These are phyloP conservation scores for Rhodomyrtus psidioides DNA, from an alignment of 441 rosid genomes.

Conservation along the genomic window DNA sequence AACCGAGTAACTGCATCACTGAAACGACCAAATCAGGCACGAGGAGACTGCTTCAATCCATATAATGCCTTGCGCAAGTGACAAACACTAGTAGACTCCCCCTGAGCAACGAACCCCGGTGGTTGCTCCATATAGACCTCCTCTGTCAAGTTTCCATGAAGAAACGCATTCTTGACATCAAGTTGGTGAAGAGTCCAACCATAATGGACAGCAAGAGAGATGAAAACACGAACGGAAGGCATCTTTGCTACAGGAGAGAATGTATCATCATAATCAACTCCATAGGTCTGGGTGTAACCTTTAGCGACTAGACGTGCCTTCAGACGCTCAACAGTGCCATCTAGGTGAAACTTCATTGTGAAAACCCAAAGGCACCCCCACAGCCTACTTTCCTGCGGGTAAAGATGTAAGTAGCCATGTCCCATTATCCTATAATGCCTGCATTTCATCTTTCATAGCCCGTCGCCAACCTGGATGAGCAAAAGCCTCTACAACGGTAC, in stretches of 20 bases:
- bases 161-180: not conserved
- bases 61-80: not conserved
- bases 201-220: not conserved
- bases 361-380: not conserved
- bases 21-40: not conserved
- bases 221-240: not conserved
- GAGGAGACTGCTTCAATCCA: not conserved
- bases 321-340: not conserved
- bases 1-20: not conserved
- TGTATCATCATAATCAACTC: not conserved
- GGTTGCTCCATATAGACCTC: not conserved
- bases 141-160: not conserved
- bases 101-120: not conserved
- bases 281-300: not conserved
- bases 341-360: not conserved
- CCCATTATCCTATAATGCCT: not conserved
- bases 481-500: not conserved
- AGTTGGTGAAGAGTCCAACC: not conserved
- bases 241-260: not conserved
- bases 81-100: not conserved
- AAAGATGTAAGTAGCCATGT: not conserved
- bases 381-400: not conserved
- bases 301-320: not conserved
- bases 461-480: not conserved
- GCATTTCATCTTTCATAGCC: not conserved